phyloP scores from a whole-genome alignment of 2,329 filamentous ascomycete species.

The Fusarium irregulare region DNA sequence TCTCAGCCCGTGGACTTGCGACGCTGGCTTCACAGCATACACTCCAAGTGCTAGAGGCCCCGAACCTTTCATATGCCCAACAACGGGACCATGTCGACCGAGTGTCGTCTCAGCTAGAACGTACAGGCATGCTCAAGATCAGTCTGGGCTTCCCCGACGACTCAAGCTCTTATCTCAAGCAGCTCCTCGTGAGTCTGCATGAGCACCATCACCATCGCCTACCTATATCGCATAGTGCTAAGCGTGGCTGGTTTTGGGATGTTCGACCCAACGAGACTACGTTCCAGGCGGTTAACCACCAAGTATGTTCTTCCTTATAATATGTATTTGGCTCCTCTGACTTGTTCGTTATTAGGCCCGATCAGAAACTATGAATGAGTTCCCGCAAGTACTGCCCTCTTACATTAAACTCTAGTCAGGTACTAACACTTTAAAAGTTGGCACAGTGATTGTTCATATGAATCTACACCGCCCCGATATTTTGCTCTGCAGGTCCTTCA shows the following conservation, averaged over 20 bases:
- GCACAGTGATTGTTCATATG: conserved; percentile 54
- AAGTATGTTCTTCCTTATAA: conserved; percentile 49
- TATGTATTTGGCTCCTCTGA: neutral
- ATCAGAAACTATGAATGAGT: conserved; percentile 55
- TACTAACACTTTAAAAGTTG: conserved; percentile 36
- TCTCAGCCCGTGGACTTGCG: neutral
- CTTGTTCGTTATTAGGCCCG: neutral
- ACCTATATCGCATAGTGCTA: conserved; percentile 56
- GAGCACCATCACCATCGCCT: conserved; percentile 50
- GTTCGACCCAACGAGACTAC: conserved; percentile 48
- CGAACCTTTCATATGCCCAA: conserved; percentile 23
- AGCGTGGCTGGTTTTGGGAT: conserved; percentile 59
- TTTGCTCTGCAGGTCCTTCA: conserved; percentile 57
- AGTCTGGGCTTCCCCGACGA: conserved; percentile 49
- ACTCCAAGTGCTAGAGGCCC: conserved; percentile 28
- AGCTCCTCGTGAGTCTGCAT: conserved; percentile 51
- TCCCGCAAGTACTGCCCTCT: conserved; percentile 40
- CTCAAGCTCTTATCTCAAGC: conserved; percentile 50
- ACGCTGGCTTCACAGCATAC: conserved; percentile 2
- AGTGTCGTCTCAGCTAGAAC: conserved; percentile 31
- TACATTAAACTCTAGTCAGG: too few species aligned
- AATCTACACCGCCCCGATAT: conserved; percentile 37
- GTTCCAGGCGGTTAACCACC: conserved; percentile 48
- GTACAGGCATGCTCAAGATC: conserved; percentile 52
- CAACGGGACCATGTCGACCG: conserved; percentile 28